A percentile compares a stretch with the other conserved stretches of the same genome.
These are phyloP conservation scores for Termitomyces sp. DNA, from an alignment of 768 basidiomycete species.

Conservation along the genomic window DNA sequence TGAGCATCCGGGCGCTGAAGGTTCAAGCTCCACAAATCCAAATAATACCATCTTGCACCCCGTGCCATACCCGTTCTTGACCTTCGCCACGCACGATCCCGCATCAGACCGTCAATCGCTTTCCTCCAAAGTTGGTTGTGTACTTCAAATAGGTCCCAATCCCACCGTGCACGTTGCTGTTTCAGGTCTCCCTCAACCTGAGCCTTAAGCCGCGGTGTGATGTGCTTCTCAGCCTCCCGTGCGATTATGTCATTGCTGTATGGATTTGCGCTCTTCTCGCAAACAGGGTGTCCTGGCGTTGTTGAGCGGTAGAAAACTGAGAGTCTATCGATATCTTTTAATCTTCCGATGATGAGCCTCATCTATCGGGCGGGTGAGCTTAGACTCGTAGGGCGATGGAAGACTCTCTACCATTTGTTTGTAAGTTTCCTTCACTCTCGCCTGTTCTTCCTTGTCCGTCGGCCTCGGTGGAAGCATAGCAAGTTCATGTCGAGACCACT, in stretches of 20 bases:
- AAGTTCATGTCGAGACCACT: conserved; percentile 24
- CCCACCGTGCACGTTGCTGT: conserved; percentile 18
- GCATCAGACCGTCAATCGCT: conserved; percentile 12
- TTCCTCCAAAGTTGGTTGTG: conserved; percentile 18
- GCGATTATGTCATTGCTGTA: conserved; percentile 14
- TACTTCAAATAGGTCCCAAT: conserved; percentile 21
- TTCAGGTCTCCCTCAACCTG: conserved; percentile 14
- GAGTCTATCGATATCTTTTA: conserved; percentile 15
- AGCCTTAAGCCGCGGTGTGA: conserved; percentile 16
- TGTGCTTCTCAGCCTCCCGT: conserved; percentile 12
- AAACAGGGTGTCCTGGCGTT: conserved; percentile 19
- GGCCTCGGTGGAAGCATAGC: conserved; percentile 19
- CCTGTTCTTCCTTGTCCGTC: conserved; percentile 20
- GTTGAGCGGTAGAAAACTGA: conserved; percentile 23
- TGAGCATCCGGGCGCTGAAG: conserved; percentile 23
- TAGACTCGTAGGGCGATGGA: not conserved
- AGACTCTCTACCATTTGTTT: conserved; percentile 18
- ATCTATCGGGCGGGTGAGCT: conserved; percentile 5
- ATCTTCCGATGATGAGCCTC: conserved; percentile 15
- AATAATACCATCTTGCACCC: conserved; percentile 20
- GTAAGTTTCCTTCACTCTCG: conserved; percentile 20
- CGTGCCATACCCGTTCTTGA: conserved; percentile 3
- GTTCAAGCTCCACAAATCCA: conserved; percentile 21
- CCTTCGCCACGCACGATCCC: conserved; percentile 11
- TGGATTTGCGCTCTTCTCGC: conserved; percentile 14